phyloP scores from a whole-genome alignment of 352 stramenopile genomes.

The Phytophthora sojae region DNA sequence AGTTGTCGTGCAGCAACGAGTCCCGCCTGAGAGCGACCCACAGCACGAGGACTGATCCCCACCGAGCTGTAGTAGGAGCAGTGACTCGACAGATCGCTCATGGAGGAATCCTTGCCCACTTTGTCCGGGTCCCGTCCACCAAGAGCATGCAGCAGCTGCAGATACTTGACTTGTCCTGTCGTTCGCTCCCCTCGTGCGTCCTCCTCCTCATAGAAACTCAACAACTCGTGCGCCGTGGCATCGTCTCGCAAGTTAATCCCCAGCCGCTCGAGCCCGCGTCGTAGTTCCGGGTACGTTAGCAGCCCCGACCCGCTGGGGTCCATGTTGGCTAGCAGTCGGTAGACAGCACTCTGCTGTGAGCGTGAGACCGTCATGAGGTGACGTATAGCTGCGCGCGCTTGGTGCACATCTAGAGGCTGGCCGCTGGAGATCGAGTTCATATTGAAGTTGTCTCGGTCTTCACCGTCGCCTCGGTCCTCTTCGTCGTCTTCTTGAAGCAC shows the following conservation, averaged over 20 bases:
- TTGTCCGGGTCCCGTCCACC: conserved; percentile 71
- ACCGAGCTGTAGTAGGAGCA: conserved; percentile 85
- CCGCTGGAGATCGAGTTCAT: conserved; percentile 5
- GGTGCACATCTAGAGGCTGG: conserved; percentile 45
- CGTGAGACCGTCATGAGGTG: conserved; percentile 58
- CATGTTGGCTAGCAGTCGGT: conserved; percentile 71
- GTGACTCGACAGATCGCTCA: conserved; percentile 79
- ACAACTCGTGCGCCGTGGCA: conserved; percentile 42
- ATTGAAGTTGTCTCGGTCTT: conserved; percentile 36
- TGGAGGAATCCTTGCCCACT: conserved; percentile 51
- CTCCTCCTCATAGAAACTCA: conserved; percentile 63
- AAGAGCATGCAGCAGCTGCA: conserved; percentile 67
- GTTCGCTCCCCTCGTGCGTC: conserved; percentile 50
- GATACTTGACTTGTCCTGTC: conserved; percentile 64
- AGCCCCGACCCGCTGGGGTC: conserved; percentile 61
- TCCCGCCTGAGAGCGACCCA: conserved; percentile 32
- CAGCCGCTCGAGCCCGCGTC: conserved; percentile 65
- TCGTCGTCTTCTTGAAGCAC: conserved; percentile 66
- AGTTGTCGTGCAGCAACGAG: conserved; percentile 30
- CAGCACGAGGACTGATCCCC: conserved; percentile 63
- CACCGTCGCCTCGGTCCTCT: conserved; percentile 19
- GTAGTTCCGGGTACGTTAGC: conserved; percentile 66
- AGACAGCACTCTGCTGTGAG: conserved; percentile 56
- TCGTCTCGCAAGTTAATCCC: conserved; percentile 56
- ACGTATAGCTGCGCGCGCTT: conserved; percentile 58